Evolutionary conservation across 805 yeast species (phyloP), one percentile per base, ranked within the genome.

Genomic region (Wickerhamiella allomyrinae): DNA sequence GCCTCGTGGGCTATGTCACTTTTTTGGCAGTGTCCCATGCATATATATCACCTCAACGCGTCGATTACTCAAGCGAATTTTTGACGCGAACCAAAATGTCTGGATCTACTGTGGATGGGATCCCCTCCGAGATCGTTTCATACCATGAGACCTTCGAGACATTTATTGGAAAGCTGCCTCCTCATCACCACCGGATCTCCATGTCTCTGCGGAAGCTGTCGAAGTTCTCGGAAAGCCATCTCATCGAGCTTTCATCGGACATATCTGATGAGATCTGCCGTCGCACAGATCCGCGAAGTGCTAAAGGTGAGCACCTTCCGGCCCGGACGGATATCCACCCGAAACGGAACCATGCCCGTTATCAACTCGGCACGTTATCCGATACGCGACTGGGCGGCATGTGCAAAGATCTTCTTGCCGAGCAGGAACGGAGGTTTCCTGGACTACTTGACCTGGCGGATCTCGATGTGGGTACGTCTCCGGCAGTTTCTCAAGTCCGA

Each of bases 291-390:
- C 49, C 47, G 10, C 44, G 34, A 31, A 46, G 71, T 29, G 23
- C 81, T 1, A 76, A 73, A 42, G 48, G 54, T 8, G 54, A 51
- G 33, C 76, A 71, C 53, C 67, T 89, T 41, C 67, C 76, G 31
- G 87, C 94, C 5, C 74, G 75, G 52, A 67, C 73, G 6, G 69
- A 71, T 15, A 85, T 84, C 62, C 98, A 91, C 60, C 87, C 94
- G 34, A 87, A 86, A 57, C 73, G 99, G 56, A 93, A 91, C 57
- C 94, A 86, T 60, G 97, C 98, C 2, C 72, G 99, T 53, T 83
- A 83, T 59, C 89, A 87, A 62, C 70, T 91, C 51, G 79, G 95
- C 5, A 76, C 82, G 39, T 71, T 91, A 45, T 91, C 95, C 2
- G 76, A 77, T 39, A 59, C 77, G 3, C 65, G 97, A 46, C 91